These are phyloP conservation scores for Juncus effusus DNA, from an alignment of 176 grass and related monocot species.

Conservation along the genomic window DNA sequence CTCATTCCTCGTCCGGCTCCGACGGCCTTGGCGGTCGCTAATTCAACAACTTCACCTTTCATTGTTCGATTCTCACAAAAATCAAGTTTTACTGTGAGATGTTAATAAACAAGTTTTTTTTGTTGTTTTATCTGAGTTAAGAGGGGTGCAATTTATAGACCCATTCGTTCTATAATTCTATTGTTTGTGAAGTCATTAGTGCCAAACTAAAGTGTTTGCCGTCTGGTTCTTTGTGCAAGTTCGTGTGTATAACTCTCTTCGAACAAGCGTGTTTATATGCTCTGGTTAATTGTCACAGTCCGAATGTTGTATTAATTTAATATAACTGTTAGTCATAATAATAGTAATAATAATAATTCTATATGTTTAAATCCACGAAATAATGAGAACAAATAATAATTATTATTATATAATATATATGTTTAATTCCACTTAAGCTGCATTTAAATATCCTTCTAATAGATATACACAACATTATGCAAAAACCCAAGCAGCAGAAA, in stretches of 20 bases:
- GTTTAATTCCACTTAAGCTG: neutral
- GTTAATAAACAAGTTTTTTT: neutral
- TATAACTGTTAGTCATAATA: no score
- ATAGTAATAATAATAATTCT: no score
- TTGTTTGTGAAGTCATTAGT: neutral
- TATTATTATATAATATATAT: neutral
- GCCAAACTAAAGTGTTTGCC: neutral
- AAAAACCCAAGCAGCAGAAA: neutral
- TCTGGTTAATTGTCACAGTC: no score
- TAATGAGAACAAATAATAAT: no score
- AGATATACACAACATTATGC: neutral
- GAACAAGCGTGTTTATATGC: no score
- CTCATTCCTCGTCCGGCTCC: slow-evolving; percentile 12
- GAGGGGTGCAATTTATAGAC: slow-evolving; percentile 15
- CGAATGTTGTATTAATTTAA: no score
- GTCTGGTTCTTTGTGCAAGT: neutral
- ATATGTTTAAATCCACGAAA: no score
- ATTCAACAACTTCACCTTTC: slow-evolving; percentile 34
- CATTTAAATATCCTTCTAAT: neutral
- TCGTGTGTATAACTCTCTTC: no score
- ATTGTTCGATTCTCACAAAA: neutral
- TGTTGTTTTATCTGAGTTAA: slow-evolving; percentile 1
- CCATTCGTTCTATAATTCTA: neutral
- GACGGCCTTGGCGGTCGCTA: slow-evolving; percentile 48
- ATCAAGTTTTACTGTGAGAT: slow-evolving; percentile 1